Percentiles rank a stretch among this genome's conserved stretches.
Evolutionary conservation across 2,329 filamentous ascomycete species (phyloP).

Genomic region (Ophiostoma tasmaniense): DNA sequence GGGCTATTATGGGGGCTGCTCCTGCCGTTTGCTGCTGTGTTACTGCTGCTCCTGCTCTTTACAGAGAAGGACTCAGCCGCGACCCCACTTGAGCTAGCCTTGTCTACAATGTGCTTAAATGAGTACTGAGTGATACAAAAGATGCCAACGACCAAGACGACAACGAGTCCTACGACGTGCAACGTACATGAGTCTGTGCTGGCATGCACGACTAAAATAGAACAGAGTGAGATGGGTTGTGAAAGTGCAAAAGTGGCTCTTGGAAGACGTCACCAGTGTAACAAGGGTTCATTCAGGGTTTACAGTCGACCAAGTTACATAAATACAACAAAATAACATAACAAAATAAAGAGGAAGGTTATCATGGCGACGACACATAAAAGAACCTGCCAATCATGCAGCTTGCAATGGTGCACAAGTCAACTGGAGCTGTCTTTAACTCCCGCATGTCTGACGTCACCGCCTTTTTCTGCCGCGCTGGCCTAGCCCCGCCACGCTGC

Average conservation of each 20-base stretch:
- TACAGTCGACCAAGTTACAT: not conserved
- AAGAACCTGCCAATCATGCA: not conserved
- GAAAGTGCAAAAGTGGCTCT: not conserved
- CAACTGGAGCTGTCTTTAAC: not conserved
- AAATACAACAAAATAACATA: not conserved
- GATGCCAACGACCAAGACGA: not conserved
- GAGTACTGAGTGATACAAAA: too few relatives aligned
- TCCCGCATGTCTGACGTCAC: not conserved
- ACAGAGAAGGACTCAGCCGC: not conserved
- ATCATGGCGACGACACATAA: not conserved
- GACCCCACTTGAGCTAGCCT: not conserved
- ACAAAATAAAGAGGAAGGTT: too few relatives aligned
- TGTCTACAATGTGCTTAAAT: not conserved
- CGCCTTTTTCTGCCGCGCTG: slow-evolving; percentile 3
- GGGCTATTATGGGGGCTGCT: not conserved
- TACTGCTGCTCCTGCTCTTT: not conserved
- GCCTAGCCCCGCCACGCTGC: slow-evolving; percentile 8
- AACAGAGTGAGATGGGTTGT: not conserved
- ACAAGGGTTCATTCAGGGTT: not conserved
- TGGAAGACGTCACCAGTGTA: not conserved
- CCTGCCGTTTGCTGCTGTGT: not conserved
- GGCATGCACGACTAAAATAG: not conserved
- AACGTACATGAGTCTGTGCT: not conserved
- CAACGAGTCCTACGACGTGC: not conserved
- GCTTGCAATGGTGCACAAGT: not conserved